phyloP scores from a whole-genome alignment of 2,329 filamentous ascomycete genomes.

The Stemphylium lycopersici region DNA sequence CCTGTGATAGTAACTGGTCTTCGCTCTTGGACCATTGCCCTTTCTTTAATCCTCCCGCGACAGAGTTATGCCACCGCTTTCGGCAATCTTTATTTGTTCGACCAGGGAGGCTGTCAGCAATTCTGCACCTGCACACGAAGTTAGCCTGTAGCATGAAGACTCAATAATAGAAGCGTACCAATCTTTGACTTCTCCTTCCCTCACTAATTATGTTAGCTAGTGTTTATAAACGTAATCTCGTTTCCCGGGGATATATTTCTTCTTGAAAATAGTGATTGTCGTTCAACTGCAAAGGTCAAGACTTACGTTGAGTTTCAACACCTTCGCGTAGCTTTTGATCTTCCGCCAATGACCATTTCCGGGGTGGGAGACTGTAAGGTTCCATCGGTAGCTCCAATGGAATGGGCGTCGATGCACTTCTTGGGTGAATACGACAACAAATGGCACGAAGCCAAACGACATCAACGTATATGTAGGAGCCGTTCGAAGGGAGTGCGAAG shows the following conservation, averaged over 20 bases:
- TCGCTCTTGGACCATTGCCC: slow-evolving; percentile 50
- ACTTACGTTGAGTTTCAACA: slow-evolving; percentile 35
- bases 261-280: neutral
- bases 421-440: neutral
- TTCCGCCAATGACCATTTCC: slow-evolving; percentile 38
- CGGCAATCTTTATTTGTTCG: slow-evolving; percentile 55
- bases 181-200: slow-evolving; percentile 33
- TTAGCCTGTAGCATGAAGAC: slow-evolving; percentile 4
- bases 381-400: slow-evolving; percentile 10
- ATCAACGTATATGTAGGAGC: no score
- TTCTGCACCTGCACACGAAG: slow-evolving; percentile 37
- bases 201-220: slow-evolving; percentile 15
- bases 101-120: slow-evolving; percentile 48
- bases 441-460: no score
- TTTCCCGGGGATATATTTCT: no score
- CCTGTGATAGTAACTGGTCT: slow-evolving; percentile 41
- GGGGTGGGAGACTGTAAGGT: slow-evolving; percentile 29
- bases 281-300: neutral
- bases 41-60: slow-evolving; percentile 49
- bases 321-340: slow-evolving; percentile 36
- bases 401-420: neutral
- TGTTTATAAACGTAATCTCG: neutral
- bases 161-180: slow-evolving; percentile 25
- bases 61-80: slow-evolving; percentile 52
- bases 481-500: neutral